Conservation (phyloP, 371 early-diverging fungal species). For the Caulochytrium protostelioides region DNA sequence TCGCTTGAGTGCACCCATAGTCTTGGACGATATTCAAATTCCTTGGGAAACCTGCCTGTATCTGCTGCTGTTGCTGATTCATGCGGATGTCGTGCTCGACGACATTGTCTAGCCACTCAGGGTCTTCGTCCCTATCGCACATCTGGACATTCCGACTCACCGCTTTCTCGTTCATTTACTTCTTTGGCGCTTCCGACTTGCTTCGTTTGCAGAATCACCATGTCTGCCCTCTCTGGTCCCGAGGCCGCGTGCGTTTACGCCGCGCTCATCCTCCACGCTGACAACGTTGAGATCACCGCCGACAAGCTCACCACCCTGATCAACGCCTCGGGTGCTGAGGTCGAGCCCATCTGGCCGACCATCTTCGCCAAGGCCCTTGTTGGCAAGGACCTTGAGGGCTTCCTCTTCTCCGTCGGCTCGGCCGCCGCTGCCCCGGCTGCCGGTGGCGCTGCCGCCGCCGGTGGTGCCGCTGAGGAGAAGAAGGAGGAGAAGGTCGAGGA, state of each 20-base stretch:
- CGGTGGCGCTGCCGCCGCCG: constrained; percentile 8
- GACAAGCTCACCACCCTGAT: constrained; percentile 80
- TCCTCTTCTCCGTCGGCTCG: constrained; percentile 78
- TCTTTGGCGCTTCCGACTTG: too few species aligned
- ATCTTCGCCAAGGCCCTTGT: constrained; percentile 95
- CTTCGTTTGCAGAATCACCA: too few species aligned
- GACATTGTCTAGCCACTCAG: too few species aligned
- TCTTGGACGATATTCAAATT: too few species aligned
- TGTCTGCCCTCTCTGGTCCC: constrained; percentile 19
- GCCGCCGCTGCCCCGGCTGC: constrained; percentile 9
- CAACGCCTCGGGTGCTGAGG: constrained; percentile 75
- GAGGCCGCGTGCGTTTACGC: constrained; percentile 92
- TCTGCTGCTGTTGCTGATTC: too few species aligned
- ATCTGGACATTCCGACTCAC: too few species aligned
- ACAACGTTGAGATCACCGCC: constrained; percentile 82
- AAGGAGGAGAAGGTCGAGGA: constrained; percentile 9
- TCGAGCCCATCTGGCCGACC: constrained; percentile 86
- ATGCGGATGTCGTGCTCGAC: too few species aligned
- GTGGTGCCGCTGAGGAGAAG: constrained; percentile 7
- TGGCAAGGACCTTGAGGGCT: constrained; percentile 72
- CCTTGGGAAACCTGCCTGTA: too few species aligned
- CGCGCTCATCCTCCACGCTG: constrained; percentile 93
- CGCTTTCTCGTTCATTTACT: too few species aligned
- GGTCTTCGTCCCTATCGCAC: too few species aligned
- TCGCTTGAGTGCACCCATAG: too few species aligned